Evolutionary conservation across 129 eudicot genomes (phyloP).

Genomic region (Flaveria bidentis): DNA sequence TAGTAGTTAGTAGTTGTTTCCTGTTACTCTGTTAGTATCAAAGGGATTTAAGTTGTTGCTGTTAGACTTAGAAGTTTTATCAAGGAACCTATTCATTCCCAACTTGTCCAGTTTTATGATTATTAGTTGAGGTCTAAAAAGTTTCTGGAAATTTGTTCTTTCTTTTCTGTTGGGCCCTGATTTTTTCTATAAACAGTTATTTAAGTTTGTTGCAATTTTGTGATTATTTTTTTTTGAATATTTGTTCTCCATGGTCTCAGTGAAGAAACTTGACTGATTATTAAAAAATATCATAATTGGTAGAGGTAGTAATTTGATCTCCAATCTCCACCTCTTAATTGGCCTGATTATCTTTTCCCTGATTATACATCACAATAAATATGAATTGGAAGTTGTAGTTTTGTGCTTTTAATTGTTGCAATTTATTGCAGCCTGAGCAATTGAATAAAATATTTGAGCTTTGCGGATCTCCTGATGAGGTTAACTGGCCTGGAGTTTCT

Average conservation of each 20-base stretch:
- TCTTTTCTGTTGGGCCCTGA: too few relatives aligned
- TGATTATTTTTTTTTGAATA: not conserved
- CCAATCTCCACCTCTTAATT: not conserved
- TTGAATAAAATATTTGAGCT: constrained; percentile 75
- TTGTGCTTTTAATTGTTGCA: not conserved
- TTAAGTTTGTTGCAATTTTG: not conserved
- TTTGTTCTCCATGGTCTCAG: not conserved
- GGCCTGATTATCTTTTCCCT: not conserved
- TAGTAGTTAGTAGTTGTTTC: too few relatives aligned
- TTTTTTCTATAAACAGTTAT: not conserved
- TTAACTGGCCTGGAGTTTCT: constrained; percentile 91
- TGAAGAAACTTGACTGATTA: not conserved
- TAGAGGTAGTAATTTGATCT: not conserved
- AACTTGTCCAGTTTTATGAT: too few relatives aligned
- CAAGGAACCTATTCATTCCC: too few relatives aligned
- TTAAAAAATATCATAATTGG: not conserved
- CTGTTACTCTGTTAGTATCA: too few relatives aligned
- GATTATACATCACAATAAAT: constrained; percentile 1
- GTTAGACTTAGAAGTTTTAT: too few relatives aligned
- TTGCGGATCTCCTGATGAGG: constrained; percentile 88
- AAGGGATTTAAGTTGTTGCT: too few relatives aligned
- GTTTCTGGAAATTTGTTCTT: too few relatives aligned
- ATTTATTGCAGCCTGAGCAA: constrained; percentile 72
- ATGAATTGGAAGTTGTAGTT: not conserved
- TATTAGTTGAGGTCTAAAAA: too few relatives aligned